Percentiles rank a stretch among this genome's conserved stretches.
These are phyloP conservation scores for Candida corydali DNA, from an alignment of 805 yeast genomes.

Conservation along the genomic window DNA sequence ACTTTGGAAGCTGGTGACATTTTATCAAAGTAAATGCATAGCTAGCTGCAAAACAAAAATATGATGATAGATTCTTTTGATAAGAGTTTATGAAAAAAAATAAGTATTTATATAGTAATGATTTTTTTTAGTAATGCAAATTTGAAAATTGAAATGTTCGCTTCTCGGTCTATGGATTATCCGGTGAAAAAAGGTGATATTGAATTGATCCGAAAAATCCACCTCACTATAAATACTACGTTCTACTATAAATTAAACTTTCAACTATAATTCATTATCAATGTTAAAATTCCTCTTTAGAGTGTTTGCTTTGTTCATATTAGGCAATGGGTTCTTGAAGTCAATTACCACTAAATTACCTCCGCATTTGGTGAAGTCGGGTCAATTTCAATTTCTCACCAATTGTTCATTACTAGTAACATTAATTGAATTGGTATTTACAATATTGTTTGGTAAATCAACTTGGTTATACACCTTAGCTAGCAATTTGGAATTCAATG, in stretches of 20 bases:
- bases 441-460: not conserved
- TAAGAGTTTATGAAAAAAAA: constrained; percentile 1
- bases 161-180: not conserved
- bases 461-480: constrained; percentile 10
- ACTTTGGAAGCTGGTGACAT: constrained; percentile 26
- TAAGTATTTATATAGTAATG: not conserved
- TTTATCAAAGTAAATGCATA: constrained; percentile 22
- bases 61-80: constrained; percentile 1
- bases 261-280: not conserved
- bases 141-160: not conserved
- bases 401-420: constrained; percentile 14
- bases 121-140: not conserved
- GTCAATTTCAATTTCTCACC: constrained; percentile 23
- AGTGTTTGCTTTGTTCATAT: not conserved
- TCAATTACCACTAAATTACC: constrained; percentile 13
- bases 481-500: constrained; percentile 20
- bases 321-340: constrained; percentile 5
- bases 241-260: too few species aligned
- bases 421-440: not conserved
- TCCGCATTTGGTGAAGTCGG: constrained; percentile 16
- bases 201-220: too few species aligned
- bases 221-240: too few species aligned
- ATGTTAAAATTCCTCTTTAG: constrained; percentile 1
- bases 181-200: too few species aligned
- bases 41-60: too few species aligned